Evolutionary conservation across 108 stramenopile genomes (phyloP).

Genomic region (Pseudonitzschia multiseries): DNA sequence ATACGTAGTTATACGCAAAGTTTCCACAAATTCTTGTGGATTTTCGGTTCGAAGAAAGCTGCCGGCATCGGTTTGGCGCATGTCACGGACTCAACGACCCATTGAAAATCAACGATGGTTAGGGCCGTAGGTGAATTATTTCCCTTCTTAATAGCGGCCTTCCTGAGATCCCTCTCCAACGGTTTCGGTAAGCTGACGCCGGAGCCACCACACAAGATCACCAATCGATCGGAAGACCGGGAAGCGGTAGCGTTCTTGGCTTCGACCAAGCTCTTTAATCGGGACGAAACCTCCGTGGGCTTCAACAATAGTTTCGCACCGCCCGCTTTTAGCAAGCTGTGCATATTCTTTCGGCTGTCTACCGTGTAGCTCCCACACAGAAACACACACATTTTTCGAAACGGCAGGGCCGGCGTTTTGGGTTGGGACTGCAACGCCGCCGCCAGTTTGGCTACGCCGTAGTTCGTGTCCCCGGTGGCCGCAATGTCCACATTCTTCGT

Average conservation of each 20-base stretch:
- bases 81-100: conserved; percentile 79
- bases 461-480: conserved; percentile 7
- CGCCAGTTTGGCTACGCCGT: conserved; percentile 63
- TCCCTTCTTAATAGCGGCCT: background rate
- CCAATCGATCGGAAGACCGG: conserved; percentile 23
- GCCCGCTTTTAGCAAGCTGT: conserved; percentile 51
- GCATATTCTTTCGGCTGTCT: conserved; percentile 45
- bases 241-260: background rate
- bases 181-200: conserved; percentile 35
- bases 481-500: conserved; percentile 22
- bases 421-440: conserved; percentile 32
- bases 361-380: conserved; percentile 50
- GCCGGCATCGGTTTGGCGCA: conserved; percentile 48
- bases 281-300: conserved; percentile 19
- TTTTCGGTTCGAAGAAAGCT: conserved; percentile 30
- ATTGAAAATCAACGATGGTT: conserved; percentile 54
- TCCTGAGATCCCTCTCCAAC: conserved; percentile 33
- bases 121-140: conserved; percentile 9
- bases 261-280: conserved; percentile 29
- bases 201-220: conserved; percentile 64
- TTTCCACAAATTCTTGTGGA: conserved; percentile 1
- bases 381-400: conserved; percentile 36
- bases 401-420: conserved; percentile 15
- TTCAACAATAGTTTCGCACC: conserved; percentile 60
- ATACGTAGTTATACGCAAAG: background rate